phyloP scores from a whole-genome alignment of 768 basidiomycete genomes.

The Clathrus columnatus region DNA sequence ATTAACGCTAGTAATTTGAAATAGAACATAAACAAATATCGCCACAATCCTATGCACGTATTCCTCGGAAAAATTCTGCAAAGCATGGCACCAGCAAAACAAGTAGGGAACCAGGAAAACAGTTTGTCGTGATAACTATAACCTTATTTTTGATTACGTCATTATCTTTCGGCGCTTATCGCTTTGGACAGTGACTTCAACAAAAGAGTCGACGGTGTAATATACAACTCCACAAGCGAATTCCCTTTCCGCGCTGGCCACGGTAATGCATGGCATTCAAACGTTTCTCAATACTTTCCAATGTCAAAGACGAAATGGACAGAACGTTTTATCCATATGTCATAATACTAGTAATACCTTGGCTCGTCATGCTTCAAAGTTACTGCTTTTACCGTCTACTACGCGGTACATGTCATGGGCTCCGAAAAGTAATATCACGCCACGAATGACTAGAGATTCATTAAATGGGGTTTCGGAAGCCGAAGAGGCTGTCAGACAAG shows the following conservation, averaged over 20 bases:
- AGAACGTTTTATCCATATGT: not conserved
- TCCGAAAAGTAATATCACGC: not conserved
- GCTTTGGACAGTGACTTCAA: not conserved
- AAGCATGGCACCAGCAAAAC: too few relatives aligned
- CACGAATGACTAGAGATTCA: not conserved
- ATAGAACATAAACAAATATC: too few relatives aligned
- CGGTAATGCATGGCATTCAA: not conserved
- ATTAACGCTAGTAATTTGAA: too few relatives aligned
- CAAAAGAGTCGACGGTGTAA: not conserved
- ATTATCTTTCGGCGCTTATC: not conserved
- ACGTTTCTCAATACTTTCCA: not conserved
- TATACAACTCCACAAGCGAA: not conserved
- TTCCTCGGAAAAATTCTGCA: too few relatives aligned
- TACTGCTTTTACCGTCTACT: not conserved
- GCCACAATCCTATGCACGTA: too few relatives aligned
- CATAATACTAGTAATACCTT: too few relatives aligned
- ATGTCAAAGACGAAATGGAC: not conserved
- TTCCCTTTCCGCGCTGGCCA: not conserved
- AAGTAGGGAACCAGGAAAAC: too few relatives aligned
- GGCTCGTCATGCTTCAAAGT: not conserved
- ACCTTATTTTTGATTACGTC: too few relatives aligned
- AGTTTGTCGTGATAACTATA: too few relatives aligned
- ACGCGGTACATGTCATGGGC: constrained; percentile 2
- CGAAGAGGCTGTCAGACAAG: constrained; percentile 63
- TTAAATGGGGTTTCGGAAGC: constrained; percentile 21